Percentiles rank a stretch among this genome's conserved stretches.
Evolutionary conservation across 2,329 filamentous ascomycete genomes (phyloP).

Genomic region (Hawksworthiomyces lignivorus): DNA sequence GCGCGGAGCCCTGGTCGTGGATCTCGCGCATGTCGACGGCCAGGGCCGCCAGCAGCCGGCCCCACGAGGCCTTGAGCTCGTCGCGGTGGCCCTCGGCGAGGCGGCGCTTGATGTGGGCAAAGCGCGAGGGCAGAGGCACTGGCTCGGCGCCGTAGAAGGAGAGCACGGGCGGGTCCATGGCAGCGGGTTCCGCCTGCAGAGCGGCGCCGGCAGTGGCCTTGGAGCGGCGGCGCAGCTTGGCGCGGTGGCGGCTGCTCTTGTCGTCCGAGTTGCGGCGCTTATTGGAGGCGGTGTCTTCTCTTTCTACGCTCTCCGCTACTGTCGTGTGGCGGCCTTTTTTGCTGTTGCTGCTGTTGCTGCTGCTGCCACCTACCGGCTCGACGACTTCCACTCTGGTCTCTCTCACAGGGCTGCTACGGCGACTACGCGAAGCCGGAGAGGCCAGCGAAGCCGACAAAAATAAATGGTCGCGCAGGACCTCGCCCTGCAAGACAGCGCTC

Average conservation of each 20-base stretch:
- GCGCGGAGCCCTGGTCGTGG: conserved; percentile 36
- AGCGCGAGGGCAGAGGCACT: conserved; percentile 51
- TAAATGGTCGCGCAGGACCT: conserved; percentile 8
- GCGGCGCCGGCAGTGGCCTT: conserved; percentile 3
- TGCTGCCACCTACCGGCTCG: no score
- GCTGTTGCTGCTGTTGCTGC: not conserved
- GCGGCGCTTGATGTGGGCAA: conserved; percentile 47
- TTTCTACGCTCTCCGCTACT: no score
- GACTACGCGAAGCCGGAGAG: no score
- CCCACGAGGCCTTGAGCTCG: conserved; percentile 47
- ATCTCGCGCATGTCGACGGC: conserved; percentile 34
- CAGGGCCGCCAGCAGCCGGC: conserved; percentile 43
- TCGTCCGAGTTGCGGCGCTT: no score
- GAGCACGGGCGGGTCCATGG: conserved; percentile 43
- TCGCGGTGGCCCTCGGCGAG: conserved; percentile 48
- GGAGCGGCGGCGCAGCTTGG: conserved; percentile 8
- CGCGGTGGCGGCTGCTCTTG: conserved; percentile 3
- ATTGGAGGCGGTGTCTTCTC: no score
- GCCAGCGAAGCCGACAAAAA: conserved; percentile 2
- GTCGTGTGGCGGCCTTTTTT: conserved; percentile 3
- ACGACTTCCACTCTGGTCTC: not conserved
- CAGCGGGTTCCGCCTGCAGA: no score
- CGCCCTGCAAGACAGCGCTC: no score
- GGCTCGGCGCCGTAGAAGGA: conserved; percentile 51
- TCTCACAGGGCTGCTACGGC: conserved; percentile 1